Conservation (phyloP, 2,329 filamentous ascomycete species). For the Sporothrix sp. region DNA sequence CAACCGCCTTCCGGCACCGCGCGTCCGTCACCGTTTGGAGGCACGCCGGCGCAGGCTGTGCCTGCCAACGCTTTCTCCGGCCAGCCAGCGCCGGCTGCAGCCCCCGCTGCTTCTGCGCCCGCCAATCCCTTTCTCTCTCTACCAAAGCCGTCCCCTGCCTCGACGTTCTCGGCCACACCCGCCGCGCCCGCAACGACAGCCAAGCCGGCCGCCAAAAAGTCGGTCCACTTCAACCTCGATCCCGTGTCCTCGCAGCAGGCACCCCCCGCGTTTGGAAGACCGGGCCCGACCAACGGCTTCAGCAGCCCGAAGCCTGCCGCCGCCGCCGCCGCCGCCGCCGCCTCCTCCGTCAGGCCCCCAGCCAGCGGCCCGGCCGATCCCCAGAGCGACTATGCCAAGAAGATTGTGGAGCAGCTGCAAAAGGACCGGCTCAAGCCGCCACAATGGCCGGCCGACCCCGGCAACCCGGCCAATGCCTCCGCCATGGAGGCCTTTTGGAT, state of each 20-base stretch:
- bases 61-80: slow-evolving; percentile 2
- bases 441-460: slow-evolving; percentile 45
- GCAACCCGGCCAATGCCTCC: slow-evolving; percentile 40
- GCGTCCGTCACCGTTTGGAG: slow-evolving; percentile 2
- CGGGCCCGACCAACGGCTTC: background rate
- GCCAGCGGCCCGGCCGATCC: background rate
- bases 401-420: slow-evolving; percentile 43
- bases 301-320: background rate
- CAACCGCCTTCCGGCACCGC: too few relatives aligned
- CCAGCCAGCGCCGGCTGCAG: background rate
- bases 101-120: background rate
- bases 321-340: background rate
- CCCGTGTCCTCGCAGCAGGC: background rate
- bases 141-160: background rate
- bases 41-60: background rate
- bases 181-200: background rate
- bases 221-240: slow-evolving; percentile 10
- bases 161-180: background rate
- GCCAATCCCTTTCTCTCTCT: background rate
- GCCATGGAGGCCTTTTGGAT: slow-evolving; percentile 47
- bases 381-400: slow-evolving; percentile 32
- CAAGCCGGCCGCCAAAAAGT: slow-evolving; percentile 8
- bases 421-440: slow-evolving; percentile 46
- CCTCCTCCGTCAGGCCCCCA: background rate
- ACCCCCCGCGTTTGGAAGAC: too few relatives aligned